These are phyloP conservation scores for Phaffia rhodozyma DNA, from an alignment of 1,284 basidiomycete species.

Conservation along the genomic window DNA sequence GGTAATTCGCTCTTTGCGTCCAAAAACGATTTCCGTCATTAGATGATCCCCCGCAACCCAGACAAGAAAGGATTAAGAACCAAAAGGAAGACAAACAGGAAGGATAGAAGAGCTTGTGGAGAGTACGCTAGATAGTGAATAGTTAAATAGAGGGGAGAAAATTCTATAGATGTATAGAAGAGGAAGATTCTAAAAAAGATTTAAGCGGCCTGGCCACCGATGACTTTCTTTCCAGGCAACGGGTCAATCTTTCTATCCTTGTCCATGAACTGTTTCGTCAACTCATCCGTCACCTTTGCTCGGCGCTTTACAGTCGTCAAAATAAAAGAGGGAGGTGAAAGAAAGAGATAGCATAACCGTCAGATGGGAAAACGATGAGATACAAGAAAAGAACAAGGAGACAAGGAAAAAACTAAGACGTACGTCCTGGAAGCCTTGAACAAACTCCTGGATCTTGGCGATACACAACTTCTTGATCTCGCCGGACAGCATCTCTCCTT, in stretches of 20 bases:
- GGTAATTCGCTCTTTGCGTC: no score
- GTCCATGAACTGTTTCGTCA: slow-evolving; percentile 74
- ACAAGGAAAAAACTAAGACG: slow-evolving; percentile 21
- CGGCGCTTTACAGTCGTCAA: slow-evolving; percentile 48
- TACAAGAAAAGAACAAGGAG: neutral
- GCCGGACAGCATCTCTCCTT: slow-evolving; percentile 76
- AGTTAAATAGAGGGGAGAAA: no score
- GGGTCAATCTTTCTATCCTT: slow-evolving; percentile 62
- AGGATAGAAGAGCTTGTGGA: no score
- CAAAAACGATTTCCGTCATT: no score
- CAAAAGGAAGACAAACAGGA: no score
- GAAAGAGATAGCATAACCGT: slow-evolving; percentile 7
- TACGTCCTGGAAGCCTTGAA: slow-evolving; percentile 71
- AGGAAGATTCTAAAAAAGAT: no score
- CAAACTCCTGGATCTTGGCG: slow-evolving; percentile 52
- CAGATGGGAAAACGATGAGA: no score
- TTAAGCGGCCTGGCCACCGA: neutral
- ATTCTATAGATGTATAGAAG: no score
- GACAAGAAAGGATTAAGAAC: no score
- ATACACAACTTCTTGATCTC: slow-evolving; percentile 90
- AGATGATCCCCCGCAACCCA: no score
- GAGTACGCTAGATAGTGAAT: no score
- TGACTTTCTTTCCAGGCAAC: slow-evolving; percentile 6
- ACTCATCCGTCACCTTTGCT: slow-evolving; percentile 66
- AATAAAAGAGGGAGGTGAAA: neutral